Base-by-base conservation (phyloP, 176 grass and related monocot genomes). In the Oryza coarctata region DNA sequence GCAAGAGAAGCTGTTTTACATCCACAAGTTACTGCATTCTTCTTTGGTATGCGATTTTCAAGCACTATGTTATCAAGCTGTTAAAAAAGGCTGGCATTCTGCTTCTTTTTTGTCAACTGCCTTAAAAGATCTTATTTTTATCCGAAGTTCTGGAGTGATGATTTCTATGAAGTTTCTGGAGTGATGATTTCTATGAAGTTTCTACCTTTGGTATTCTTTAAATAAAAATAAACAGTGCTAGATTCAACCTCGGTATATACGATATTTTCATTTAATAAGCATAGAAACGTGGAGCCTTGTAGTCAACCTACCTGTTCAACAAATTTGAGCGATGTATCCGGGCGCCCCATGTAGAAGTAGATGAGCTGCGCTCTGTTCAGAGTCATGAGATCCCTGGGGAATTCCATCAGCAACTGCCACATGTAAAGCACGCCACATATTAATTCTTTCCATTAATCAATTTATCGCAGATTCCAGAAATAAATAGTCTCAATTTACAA, bases 361-460 rank as follows among this genome's bases (percentile, higher is more conserved):
- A 91, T 66, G 72, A 89, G 26, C 57, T 91, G 86, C 0, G 81
- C 89, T 58, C 87, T 89, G 78, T 91, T 94, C 2, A 94, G 84
- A 66, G 92, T 91, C 57, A 87, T 76, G 5, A 94, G 31, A 85
- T 94, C 92, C 40, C 82, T 89, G 62, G 92, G 92, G 31, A 89
- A 94, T 25, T 89, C 81, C 68, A 83, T 76, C 68, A 94, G 77
- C 55, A 94, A 36, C 89, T 91, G 81, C 18, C 12, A 65, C 34
- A 79, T 3, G 58, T 34, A 75, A 71, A 70, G 12, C 33, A 60
- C 2, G 70, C 27, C 23, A 35, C 2, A 39, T 27, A 80, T 32
- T 49, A 38, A 20, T 70, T 31, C 30, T 45, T 2, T 35, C 3
- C 33, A 6, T 1, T 45, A 15, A 5, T 27, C 72, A 11, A 20